Evolutionary conservation across 352 stramenopile genomes (phyloP).

Genomic region (Phytophthora litchii): DNA sequence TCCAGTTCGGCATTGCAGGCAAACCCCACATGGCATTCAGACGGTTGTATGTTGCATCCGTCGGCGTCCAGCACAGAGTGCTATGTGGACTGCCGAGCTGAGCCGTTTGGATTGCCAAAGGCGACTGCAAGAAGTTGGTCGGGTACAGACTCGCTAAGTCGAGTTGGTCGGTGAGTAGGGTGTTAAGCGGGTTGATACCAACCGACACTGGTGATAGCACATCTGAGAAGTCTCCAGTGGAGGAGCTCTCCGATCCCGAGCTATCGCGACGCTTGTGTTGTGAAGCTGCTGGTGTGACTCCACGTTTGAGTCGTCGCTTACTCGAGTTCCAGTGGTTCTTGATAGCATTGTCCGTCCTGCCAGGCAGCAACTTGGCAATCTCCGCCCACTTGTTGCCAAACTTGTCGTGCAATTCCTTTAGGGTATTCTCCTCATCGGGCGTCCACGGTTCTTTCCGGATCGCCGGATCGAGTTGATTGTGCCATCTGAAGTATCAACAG

Average conservation of each 20-base stretch:
- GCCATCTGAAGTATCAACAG: slow-evolving; percentile 69
- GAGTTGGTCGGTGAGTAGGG: slow-evolving; percentile 24
- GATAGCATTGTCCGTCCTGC: slow-evolving; percentile 91
- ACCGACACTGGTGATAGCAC: neutral
- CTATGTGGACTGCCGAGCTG: slow-evolving; percentile 26
- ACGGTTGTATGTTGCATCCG: slow-evolving; percentile 29
- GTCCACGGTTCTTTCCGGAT: slow-evolving; percentile 95
- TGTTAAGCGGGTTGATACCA: slow-evolving; percentile 16
- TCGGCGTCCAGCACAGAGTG: slow-evolving; percentile 40
- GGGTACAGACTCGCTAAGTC: slow-evolving; percentile 32
- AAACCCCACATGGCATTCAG: slow-evolving; percentile 32
- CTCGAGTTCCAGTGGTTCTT: slow-evolving; percentile 94
- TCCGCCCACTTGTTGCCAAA: slow-evolving; percentile 92
- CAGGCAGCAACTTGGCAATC: slow-evolving; percentile 89
- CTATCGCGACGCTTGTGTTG: slow-evolving; percentile 30
- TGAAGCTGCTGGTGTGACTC: slow-evolving; percentile 14
- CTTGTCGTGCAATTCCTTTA: slow-evolving; percentile 76
- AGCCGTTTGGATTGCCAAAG: slow-evolving; percentile 33
- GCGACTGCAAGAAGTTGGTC: slow-evolving; percentile 30
- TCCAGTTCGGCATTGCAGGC: slow-evolving; percentile 28
- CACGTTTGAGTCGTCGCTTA: slow-evolving; percentile 77
- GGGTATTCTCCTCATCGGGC: slow-evolving; percentile 81
- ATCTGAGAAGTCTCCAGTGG: slow-evolving; percentile 9
- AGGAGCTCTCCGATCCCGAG: neutral
- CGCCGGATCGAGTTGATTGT: slow-evolving; percentile 94